A percentile compares a stretch with the other conserved stretches of the same genome.
phyloP scores from a whole-genome alignment of 2,329 filamentous ascomycete genomes.

The Beauveria bassiana region DNA sequence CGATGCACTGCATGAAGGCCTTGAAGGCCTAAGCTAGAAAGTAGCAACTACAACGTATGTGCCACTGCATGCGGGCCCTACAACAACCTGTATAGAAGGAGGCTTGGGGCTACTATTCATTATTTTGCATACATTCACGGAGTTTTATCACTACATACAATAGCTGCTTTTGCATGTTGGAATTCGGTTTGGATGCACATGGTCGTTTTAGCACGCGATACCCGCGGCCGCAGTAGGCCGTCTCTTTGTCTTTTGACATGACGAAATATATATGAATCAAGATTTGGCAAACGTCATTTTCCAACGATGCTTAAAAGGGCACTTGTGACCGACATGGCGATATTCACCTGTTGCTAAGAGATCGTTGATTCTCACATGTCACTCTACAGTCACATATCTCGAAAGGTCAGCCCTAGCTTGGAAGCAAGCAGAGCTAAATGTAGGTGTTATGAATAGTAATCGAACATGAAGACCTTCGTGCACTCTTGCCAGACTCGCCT shows the following conservation, averaged over 20 bases:
- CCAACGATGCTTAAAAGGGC: neutral
- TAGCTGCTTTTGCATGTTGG: neutral
- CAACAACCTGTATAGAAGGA: neutral
- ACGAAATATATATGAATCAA: conserved; percentile 5
- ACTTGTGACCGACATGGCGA: too few species aligned
- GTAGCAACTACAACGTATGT: neutral
- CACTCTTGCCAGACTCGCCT: too few species aligned
- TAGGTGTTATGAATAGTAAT: too few species aligned
- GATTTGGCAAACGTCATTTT: neutral
- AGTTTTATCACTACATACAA: neutral
- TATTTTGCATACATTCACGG: conserved; percentile 4
- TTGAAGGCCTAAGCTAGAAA: conserved; percentile 27
- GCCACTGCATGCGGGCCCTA: neutral
- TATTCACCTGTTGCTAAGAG: too few species aligned
- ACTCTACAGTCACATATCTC: too few species aligned
- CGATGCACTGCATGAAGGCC: conserved; percentile 51
- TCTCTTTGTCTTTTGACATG: conserved; percentile 8
- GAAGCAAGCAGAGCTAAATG: too few species aligned
- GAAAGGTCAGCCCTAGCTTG: too few species aligned
- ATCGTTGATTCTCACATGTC: too few species aligned
- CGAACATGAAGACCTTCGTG: too few species aligned
- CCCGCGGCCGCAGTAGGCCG: conserved; percentile 15
- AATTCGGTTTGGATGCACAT: neutral
- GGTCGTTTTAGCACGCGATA: conserved; percentile 14
- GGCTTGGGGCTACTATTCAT: neutral